A percentile compares a stretch with the other conserved stretches of the same genome.
Evolutionary conservation across 805 yeast species (phyloP).

Genomic region (Candida endomychidarum): DNA sequence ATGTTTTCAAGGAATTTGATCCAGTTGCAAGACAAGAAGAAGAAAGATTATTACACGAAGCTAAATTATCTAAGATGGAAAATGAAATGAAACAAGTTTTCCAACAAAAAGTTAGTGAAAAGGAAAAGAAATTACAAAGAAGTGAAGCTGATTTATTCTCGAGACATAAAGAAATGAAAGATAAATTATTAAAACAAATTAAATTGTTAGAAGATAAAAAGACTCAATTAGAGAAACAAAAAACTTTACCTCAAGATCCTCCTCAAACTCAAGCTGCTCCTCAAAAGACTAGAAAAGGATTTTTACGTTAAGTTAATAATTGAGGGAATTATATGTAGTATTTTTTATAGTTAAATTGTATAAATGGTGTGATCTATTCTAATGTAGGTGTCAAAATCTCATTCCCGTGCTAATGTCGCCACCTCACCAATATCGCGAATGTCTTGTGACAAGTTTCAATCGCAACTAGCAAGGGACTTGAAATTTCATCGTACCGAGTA

Average conservation of each 20-base stretch:
- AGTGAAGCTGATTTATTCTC: conserved; percentile 95
- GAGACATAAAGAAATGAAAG: conserved; percentile 96
- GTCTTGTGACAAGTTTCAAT: conserved; percentile 5
- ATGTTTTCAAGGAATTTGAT: conserved; percentile 93
- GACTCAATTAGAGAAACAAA: conserved; percentile 65
- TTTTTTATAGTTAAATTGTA: conserved; percentile 3
- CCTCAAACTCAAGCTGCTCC: conserved; percentile 46
- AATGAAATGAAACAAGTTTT: conserved; percentile 94
- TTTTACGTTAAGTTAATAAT: conserved; percentile 54
- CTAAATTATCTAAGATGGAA: conserved; percentile 90
- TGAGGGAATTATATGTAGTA: conserved; percentile 2
- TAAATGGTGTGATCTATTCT: conserved; percentile 1
- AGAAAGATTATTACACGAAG: conserved; percentile 90
- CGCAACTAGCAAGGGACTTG: conserved; percentile 1
- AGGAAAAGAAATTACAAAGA: conserved; percentile 94
- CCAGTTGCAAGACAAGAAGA: conserved; percentile 91
- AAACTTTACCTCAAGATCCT: conserved; percentile 53
- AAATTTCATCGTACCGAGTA: conserved; percentile 5
- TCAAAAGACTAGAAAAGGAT: conserved; percentile 71
- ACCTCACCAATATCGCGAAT: not conserved
- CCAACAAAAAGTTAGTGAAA: conserved; percentile 93
- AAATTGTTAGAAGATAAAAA: conserved; percentile 90
- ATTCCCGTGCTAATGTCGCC: not conserved
- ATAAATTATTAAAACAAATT: conserved; percentile 83
- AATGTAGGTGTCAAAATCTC: no score